Percentiles rank a stretch among this genome's conserved stretches.
Conservation (phyloP, 768 basidiomycete genomes). For the Kondoa malvinella region DNA sequence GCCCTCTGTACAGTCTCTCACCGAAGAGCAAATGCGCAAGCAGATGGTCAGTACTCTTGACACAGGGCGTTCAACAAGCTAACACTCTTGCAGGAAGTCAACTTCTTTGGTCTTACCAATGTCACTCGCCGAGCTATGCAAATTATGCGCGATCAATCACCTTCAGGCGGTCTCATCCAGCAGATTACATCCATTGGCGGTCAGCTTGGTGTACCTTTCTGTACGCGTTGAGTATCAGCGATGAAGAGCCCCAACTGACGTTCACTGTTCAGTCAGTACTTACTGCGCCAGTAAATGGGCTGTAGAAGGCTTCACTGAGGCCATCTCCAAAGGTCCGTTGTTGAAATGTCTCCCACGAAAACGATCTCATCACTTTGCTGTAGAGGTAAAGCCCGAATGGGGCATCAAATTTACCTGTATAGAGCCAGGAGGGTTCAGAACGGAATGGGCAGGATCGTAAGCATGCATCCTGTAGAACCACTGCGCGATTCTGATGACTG, state of each 20-base stretch:
- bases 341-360: no score
- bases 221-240: background rate
- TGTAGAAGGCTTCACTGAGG: background rate
- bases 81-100: conserved; percentile 13
- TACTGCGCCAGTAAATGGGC: background rate
- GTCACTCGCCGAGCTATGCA: conserved; percentile 20
- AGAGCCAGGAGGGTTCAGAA: background rate
- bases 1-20: background rate
- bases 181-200: conserved; percentile 22
- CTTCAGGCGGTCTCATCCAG: conserved; percentile 19
- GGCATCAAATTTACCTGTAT: background rate
- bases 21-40: conserved; percentile 19
- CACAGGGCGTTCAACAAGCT: background rate
- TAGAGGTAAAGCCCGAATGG: background rate
- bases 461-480: no score
- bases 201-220: conserved; percentile 17
- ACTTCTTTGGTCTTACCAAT: conserved; percentile 21
- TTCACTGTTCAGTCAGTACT: background rate
- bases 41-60: conserved; percentile 10
- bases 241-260: no score
- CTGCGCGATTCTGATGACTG: no score
- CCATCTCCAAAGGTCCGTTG: background rate
- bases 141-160: conserved; percentile 20
- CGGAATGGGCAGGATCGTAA: background rate
- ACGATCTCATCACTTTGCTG: no score